phyloP scores from a whole-genome alignment of 2,329 filamentous ascomycete genomes.

The Fusarium sp. region DNA sequence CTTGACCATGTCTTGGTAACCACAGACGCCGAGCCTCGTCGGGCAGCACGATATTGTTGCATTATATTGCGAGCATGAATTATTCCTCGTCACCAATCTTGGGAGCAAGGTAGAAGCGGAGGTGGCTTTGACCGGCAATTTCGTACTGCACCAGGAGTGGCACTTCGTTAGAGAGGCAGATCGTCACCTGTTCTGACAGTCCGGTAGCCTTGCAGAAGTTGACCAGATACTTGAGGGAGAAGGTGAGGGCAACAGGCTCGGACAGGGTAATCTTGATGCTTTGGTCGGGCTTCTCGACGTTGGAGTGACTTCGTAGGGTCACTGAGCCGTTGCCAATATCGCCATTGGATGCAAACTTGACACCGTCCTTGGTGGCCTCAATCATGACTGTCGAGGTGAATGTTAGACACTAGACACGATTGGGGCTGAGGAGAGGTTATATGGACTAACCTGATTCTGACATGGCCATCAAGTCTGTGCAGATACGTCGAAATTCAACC shows the following conservation, averaged over 20 bases:
- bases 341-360: constrained; percentile 92
- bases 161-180: constrained; percentile 95
- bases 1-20: constrained; percentile 26
- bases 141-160: constrained; percentile 94
- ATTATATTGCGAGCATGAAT: constrained; percentile 19
- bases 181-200: constrained; percentile 83
- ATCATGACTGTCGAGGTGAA: constrained; percentile 75
- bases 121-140: constrained; percentile 84
- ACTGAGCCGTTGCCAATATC: constrained; percentile 97
- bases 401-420: constrained; percentile 8
- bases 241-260: constrained; percentile 93
- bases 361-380: constrained; percentile 94
- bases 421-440: background rate
- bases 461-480: constrained; percentile 88
- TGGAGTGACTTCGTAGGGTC: constrained; percentile 87
- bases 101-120: constrained; percentile 97
- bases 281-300: constrained; percentile 87
- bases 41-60: constrained; percentile 30
- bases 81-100: constrained; percentile 64
- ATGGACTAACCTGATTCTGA: constrained; percentile 86
- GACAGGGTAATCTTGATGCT: constrained; percentile 90
- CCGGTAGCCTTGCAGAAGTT: constrained; percentile 99
- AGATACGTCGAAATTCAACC: constrained; percentile 92
- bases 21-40: constrained; percentile 32
- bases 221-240: constrained; percentile 98